These are phyloP conservation scores for Amaranthus tricolor DNA, from an alignment of 179 eudicot species.

Conservation along the genomic window DNA sequence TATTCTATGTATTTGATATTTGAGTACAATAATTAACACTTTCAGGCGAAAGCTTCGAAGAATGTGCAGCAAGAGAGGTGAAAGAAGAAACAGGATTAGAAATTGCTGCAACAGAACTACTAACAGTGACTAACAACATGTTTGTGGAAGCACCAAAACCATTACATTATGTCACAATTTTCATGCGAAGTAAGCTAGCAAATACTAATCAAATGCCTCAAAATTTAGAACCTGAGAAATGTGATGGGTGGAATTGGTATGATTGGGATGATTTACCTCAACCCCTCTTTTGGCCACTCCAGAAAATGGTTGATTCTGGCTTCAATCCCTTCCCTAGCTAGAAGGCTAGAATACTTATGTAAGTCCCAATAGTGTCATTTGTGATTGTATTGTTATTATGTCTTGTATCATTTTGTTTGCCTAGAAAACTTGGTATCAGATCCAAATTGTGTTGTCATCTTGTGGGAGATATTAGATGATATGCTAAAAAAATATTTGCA, in stretches of 20 bases:
- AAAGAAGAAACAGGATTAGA: constrained; percentile 89
- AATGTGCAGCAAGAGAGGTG: constrained; percentile 85
- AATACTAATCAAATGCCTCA: constrained; percentile 47
- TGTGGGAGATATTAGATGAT: too few species aligned
- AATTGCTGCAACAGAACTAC: constrained; percentile 45
- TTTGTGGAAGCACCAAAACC: constrained; percentile 43
- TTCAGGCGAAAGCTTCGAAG: constrained; percentile 88
- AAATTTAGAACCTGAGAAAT: constrained; percentile 78
- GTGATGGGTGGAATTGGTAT: constrained; percentile 94
- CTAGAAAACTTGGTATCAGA: too few species aligned
- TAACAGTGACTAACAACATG: constrained; percentile 68
- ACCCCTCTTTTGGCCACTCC: constrained; percentile 69
- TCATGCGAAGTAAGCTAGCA: constrained; percentile 51
- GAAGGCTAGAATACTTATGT: background rate
- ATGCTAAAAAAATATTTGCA: too few species aligned
- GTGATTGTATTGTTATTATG: too few species aligned
- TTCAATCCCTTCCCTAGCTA: constrained; percentile 49
- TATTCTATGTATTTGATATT: background rate
- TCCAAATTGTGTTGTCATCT: too few species aligned
- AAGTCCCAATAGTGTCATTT: too few species aligned
- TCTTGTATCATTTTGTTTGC: too few species aligned
- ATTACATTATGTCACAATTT: constrained; percentile 55
- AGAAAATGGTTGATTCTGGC: constrained; percentile 52
- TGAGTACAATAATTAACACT: background rate
- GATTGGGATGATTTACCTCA: constrained; percentile 78